A percentile compares a stretch with the other conserved stretches of the same genome.
phyloP scores from a whole-genome alignment of 2,329 filamentous ascomycete species.

The Chaetomium strumarium region DNA sequence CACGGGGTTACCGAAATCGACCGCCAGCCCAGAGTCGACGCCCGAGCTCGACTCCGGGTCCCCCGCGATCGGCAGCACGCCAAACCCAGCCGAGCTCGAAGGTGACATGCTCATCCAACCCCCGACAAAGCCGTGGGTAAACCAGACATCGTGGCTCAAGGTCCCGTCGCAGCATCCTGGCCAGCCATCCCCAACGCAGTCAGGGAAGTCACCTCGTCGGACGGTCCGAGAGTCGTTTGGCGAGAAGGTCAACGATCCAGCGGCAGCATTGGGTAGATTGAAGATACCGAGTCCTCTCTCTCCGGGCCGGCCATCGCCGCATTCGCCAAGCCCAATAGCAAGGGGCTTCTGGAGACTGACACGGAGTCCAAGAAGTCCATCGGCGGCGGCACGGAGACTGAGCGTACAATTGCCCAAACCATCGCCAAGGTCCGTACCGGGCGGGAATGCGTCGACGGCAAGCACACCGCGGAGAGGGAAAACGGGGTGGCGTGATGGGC shows the following conservation, averaged over 20 bases:
- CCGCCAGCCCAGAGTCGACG: neutral
- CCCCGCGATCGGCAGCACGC: slow-evolving; percentile 18
- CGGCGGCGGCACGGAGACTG: neutral
- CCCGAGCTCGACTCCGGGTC: slow-evolving; percentile 16
- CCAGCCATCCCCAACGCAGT: slow-evolving; percentile 8
- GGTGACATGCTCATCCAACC: slow-evolving; percentile 5
- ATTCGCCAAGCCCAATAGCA: slow-evolving; percentile 10
- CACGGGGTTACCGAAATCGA: neutral
- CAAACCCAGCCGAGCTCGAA: slow-evolving; percentile 25
- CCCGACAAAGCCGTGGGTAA: slow-evolving; percentile 1
- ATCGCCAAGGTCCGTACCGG: neutral
- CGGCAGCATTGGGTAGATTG: slow-evolving; percentile 11
- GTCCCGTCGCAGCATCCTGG: slow-evolving; percentile 5
- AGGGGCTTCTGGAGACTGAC: slow-evolving; percentile 15
- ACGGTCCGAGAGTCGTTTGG: slow-evolving; percentile 23
- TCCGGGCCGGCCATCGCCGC: slow-evolving; percentile 7
- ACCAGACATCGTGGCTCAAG: slow-evolving; percentile 10
- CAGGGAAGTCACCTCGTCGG: slow-evolving; percentile 5
- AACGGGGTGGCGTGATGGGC: neutral
- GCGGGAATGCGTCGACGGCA: neutral
- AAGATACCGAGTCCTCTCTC: slow-evolving; percentile 11
- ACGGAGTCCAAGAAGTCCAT: slow-evolving; percentile 13
- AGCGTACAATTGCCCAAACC: slow-evolving; percentile 13
- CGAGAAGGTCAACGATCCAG: slow-evolving; percentile 23
- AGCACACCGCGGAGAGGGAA: neutral